Base-by-base conservation (phyloP, 139 green algal species). In the Micromonas commoda region DNA sequence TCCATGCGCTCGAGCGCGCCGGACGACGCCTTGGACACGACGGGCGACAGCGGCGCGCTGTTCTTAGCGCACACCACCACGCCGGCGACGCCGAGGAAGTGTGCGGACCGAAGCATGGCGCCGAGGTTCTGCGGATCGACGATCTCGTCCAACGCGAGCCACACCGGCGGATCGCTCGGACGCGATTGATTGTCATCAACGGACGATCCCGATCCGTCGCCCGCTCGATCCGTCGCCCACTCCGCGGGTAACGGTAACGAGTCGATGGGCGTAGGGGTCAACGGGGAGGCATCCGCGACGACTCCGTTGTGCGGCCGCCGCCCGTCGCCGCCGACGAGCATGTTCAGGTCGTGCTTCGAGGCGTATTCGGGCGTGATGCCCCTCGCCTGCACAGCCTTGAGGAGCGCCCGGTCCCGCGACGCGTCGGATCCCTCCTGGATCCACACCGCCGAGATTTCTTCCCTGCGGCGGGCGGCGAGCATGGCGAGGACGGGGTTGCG, bases 91-190 rank as follows among this genome's bases (percentile, higher is more conserved):
- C 53, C 53, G 19, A 77, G 29, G 51, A 77, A 77, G 24, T 77
- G 39, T 20, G 71, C 71, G 28, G 20, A 60, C n/a, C 71, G 71
- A 51, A 77, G 52, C 52, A 77, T 51, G 19, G 71, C 71, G 26
- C 71, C 71, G 9, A 77, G 29, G 28, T 77, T 77, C 53, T 69
- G 52, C 29, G 71, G 71, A n/a, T 77, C 71, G 6, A 63, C 26
- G 29, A 81, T 32, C 35, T 77, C 64, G 39, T 81, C 77, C 23
- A 81, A 31, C 26, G 68, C 77, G n/a, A 81, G 31, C 77, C 77
- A 81, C 34, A 74, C 23, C 34, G 67, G 32, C 16, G 34, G n/a
- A n/a, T 63, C 20, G 20, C 52, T 19, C 52, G 21, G 20, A 21
- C 52, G 52, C 52, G 19, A 19, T 21, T 63, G 52, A 21, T 19